Conservation (phyloP, 345 rosid genomes). For the Arabidopsis suecica region DNA sequence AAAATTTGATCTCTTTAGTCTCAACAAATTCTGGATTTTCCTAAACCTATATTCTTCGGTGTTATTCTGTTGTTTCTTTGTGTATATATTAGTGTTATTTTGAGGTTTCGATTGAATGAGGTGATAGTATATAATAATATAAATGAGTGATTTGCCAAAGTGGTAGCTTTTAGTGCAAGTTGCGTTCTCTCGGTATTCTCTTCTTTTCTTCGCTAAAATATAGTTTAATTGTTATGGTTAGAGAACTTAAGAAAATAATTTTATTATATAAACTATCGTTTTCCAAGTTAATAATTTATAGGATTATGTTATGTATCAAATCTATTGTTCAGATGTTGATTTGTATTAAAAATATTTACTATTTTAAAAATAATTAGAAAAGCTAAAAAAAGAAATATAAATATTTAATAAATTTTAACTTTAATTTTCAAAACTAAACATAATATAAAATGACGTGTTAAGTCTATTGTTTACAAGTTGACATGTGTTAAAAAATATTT, state of each 20-base stretch:
- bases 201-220: slow-evolving; percentile 17
- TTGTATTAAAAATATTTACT: no score
- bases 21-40: not conserved
- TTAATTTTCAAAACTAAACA: no score
- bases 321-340: no score
- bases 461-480: no score
- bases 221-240: slow-evolving; percentile 31
- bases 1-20: not conserved
- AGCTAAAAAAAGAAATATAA: no score
- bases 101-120: slow-evolving; percentile 16
- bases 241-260: slow-evolving; percentile 24
- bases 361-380: no score
- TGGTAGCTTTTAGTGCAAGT: slow-evolving; percentile 43
- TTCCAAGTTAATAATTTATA: no score
- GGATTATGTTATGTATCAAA: no score
- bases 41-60: not conserved
- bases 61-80: not conserved
- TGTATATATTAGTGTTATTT: not conserved
- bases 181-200: slow-evolving; percentile 25
- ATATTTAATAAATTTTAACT: no score
- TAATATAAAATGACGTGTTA: no score
- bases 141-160: slow-evolving; percentile 28
- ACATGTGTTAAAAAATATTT: no score
- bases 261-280: not conserved
- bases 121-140: not conserved